Evolutionary conservation across 805 yeast species (phyloP), one percentile per base, ranked within the genome.

Genomic region (Lachancea sp.): DNA sequence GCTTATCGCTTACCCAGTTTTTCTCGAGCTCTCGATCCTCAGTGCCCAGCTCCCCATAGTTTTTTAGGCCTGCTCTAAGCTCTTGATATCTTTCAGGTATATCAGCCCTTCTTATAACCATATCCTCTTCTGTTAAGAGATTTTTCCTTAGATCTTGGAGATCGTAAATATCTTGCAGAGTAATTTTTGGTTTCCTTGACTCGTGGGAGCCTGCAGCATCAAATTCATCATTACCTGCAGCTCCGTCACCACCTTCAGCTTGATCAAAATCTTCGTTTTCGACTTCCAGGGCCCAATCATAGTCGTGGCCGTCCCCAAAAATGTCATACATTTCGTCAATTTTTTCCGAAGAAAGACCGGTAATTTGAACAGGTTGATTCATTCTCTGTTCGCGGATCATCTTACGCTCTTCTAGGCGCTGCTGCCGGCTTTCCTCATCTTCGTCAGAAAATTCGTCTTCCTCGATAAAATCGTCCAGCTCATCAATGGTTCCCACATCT

Each of bases 281-380:
- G 25, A 87, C 93, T 58, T 88, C 96, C 45, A 93, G 71, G 11
- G 99, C 99, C 98, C 99, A 93, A 46, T 87, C 96, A 65, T 93
- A 93, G 59, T 91, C 97, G 52, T 82, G 89, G 42, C 99, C 99
- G 63, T 89, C 95, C 53, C 99, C 99, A 62, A 93, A 93, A 12
- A 93, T 87, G 62, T 93, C 99, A 58, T 81, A 89, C 60, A 93
- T 77, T 65, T 91, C 97, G 58, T 88, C 93, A 52, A 91, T 77
- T 62, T 87, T 86, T 57, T 93, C 98, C 45, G 93, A 82, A 56
- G 93, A 96, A 36, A 85, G 68, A 36, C 74, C 77, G 0, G 82
- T 72, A 34, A 79, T 69, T 53, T 78, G 78, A 3, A 79, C 70
- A 11, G 84, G 78, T 55, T 77, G 68, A 36, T 66, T 75, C 63